Base-by-base conservation (phyloP, 106 monocot species). In the Dendrobium huoshanense region DNA sequence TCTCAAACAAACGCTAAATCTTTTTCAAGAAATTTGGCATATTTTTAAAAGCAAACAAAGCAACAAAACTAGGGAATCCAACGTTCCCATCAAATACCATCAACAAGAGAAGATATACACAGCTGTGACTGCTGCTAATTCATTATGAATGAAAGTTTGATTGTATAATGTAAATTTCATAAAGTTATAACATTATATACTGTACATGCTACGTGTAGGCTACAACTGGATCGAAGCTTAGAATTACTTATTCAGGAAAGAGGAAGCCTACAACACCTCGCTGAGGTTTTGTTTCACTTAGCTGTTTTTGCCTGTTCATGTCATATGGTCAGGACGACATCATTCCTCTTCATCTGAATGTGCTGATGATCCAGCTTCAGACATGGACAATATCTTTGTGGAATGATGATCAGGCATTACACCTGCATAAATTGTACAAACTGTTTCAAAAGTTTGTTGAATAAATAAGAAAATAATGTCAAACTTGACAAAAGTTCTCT, bases 301-400 rank as follows among this genome's bases (percentile, higher is more conserved):
- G 16, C 19, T 73, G 67, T 10, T n/a, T 37, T n/a, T n/a, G n/a
- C n/a, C n/a, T n/a, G n/a, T n/a, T n/a, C n/a, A n/a, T n/a, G n/a
- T n/a, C n/a, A n/a, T n/a, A n/a, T 11, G 33, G 33, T 74, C 20
- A 72, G 37, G 37, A 15, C 33, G 15, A 0, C 74, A 43, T 74
- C 74, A 74, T 18, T 74, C 74, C 74, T 74, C 74, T 43, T 74
- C 74, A 43, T 74, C 74, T 41, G 74, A 74, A 20, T 74, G 74
- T 74, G 74, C 19, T 42, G 74, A 13, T 72, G 70, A 72, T 72
- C 37, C 70, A 72, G 16, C 27, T 72, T 13, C 41, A 74, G 43
- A 42, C n/a, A 41, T 74, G 1, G 18, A 27, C 4, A 41, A 74
- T 20, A 74, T 74, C 74, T 74, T 74, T 74, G 74, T 74, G 9